A percentile compares a stretch with the other conserved stretches of the same genome.
These are phyloP conservation scores for Lolium multiflorum DNA, from an alignment of 176 grass and related monocot species.

Conservation along the genomic window DNA sequence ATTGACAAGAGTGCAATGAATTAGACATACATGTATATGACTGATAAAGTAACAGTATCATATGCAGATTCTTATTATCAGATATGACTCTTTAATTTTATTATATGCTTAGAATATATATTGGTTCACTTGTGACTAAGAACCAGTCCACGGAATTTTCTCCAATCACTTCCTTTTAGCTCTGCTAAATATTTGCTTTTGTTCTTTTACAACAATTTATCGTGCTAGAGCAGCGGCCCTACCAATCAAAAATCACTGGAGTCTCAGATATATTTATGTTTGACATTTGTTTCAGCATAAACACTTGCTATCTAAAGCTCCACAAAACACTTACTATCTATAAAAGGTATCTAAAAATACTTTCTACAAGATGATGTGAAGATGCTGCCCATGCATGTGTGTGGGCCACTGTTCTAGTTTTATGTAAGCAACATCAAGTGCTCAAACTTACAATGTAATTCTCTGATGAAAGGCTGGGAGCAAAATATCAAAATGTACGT, in stretches of 20 bases:
- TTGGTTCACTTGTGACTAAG: not conserved
- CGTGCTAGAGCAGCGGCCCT: not conserved
- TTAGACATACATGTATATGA: too few species aligned
- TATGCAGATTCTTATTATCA: too few species aligned
- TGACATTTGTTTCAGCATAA: not conserved
- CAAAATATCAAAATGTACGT: not conserved
- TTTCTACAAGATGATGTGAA: not conserved
- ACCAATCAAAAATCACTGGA: not conserved
- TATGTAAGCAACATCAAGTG: not conserved
- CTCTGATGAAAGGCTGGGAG: not conserved
- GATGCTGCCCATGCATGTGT: not conserved
- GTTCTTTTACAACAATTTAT: not conserved
- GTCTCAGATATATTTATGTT: not conserved
- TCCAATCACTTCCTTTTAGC: not conserved
- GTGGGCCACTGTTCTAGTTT: not conserved
- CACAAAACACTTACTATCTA: not conserved
- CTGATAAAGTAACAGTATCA: too few species aligned
- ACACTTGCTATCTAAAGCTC: not conserved
- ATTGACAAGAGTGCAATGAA: too few species aligned
- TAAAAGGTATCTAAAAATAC: not conserved
- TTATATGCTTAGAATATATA: not conserved
- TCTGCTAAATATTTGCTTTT: conserved; percentile 1
- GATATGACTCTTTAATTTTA: not conserved
- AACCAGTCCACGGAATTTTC: not conserved
- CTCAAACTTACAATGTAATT: not conserved